Percentiles rank a stretch among this genome's conserved stretches.
Evolutionary conservation across 2,329 filamentous ascomycete genomes (phyloP).

Genomic region (Ceratocystis destructans): DNA sequence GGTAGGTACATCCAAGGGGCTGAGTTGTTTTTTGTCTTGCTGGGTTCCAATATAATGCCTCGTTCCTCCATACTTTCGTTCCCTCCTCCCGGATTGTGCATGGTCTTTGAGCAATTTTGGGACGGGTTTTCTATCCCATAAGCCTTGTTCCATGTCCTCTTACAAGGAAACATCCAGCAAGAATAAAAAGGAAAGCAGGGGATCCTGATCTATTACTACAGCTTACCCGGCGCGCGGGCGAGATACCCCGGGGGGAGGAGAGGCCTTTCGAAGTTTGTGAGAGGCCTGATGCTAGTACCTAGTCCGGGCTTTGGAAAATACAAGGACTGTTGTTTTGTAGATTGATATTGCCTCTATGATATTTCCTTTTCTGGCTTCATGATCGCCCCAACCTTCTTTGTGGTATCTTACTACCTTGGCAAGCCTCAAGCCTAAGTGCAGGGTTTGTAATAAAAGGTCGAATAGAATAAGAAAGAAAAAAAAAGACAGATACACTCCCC

Average conservation of each 20-base stretch:
- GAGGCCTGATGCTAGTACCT: background rate
- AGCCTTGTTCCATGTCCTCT: background rate
- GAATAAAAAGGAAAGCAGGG: background rate
- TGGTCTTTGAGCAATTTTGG: background rate
- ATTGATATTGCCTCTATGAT: background rate
- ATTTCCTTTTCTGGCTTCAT: background rate
- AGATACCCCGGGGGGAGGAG: background rate
- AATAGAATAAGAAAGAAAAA: background rate
- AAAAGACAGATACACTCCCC: background rate
- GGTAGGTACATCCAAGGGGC: background rate
- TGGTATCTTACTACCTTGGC: background rate
- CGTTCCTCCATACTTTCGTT: background rate
- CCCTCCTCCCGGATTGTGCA: background rate
- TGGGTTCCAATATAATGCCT: background rate
- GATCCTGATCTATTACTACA: background rate
- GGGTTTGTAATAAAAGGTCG: background rate
- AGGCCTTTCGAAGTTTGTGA: background rate
- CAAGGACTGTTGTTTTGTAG: background rate
- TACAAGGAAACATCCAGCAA: background rate
- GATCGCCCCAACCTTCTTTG: background rate
- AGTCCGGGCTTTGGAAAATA: background rate
- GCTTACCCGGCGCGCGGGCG: background rate
- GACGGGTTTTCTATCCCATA: background rate
- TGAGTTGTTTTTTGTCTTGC: background rate
- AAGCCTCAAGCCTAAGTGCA: background rate